Evolutionary conservation across 2,329 filamentous ascomycete genomes (phyloP), one percentile per base, ranked within the genome.

Genomic region (Colletotrichum kahawae): DNA sequence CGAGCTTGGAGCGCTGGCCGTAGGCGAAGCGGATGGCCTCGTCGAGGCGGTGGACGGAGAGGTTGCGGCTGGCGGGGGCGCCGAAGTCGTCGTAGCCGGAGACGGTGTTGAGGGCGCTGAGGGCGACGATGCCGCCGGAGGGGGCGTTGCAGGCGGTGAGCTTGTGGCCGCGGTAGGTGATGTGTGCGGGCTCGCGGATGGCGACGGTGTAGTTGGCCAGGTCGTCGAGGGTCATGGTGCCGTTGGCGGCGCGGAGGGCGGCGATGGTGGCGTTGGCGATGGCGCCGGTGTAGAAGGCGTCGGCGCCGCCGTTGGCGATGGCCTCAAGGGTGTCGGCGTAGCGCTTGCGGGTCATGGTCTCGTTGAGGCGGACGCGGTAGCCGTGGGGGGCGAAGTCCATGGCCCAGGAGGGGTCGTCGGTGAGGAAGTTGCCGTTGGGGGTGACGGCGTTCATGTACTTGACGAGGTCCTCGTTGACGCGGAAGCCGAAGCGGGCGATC

Each of bases 21-120:
- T 97, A 98, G 0, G 92, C 94, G 80, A 96, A 98, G 9, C 94
- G 88, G 75, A 97, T 93, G 2, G 95, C 93, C 86, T 98, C 95
- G 77, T 96, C 92, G n/a, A 98, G 85, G 0, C 93, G 88, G 81
- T 98, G 95, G 0, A 93, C 95, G 51, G 92, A 95, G 1, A 95
- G 81, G 77, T 90, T 89, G 63, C 86, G 85, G 4, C 87, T 84
- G 2, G 86, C 84, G 2, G 88, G 84, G 14, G 91, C 85, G 21
- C 91, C 92, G 63, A 96, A 92, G 27, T 87, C 87, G 0, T 90
- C 85, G 80, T 95, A 97, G 0, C 94, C 94, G 76, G 93, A 89
- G 56, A 96, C 84, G 29, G 93, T 94, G 73, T 97, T 97, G 79
- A 98, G 84, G 0, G 92, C 89, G n/a, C 91, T 91, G 75, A 96